Evolutionary conservation across 2,329 filamentous ascomycete species (phyloP), one percentile per base, ranked within the genome.

Genomic region (Coniochaeta prunicola): DNA sequence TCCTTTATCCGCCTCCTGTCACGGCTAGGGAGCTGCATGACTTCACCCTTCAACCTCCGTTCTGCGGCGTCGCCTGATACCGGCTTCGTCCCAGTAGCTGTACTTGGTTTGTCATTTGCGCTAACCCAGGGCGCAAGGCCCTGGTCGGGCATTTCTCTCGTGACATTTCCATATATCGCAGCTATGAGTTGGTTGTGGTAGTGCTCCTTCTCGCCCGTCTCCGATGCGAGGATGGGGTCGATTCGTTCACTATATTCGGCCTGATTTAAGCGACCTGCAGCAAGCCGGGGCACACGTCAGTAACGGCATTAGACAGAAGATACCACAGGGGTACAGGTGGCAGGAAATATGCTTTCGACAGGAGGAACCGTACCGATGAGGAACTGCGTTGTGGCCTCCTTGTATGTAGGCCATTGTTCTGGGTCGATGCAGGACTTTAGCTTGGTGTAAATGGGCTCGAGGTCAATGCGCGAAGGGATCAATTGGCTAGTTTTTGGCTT

Each of bases 71-170:
- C 86, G 30, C 84, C 84, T 30, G 81, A 83, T 53, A 84, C 79
- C 24, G 84, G 82, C 69, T 89, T 89, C 64, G 76, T 81, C 62
- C 81, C 81, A 33, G 80, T 74, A 45, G 77, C 77, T 12, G 81
- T 74, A 19, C 80, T 73, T 19, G 85, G 85, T 66, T 89, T 89
- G 65, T 89, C 86, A 67, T 88, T 87, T 58, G 86, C 85, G 70
- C 85, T 88, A 69, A 89, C 86, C 86, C 86, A 89, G 61, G 84
- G 83, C 54, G 86, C 86, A 66, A 87, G 80, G 65, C 85, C 85
- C 68, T 79, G 79, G 63, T 88, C 86, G 60, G 86, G 86, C 77
- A 87, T 83, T 69, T 89, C 86, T 59, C 86, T 77, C 36, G 85
- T 88, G 61, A 88, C 82, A 78, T 89, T 89, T 67, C 80, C 84